Percentiles rank a stretch among this genome's conserved stretches.
Conservation (phyloP, 1,284 basidiomycete genomes). For the Leccinum ponderosum region DNA sequence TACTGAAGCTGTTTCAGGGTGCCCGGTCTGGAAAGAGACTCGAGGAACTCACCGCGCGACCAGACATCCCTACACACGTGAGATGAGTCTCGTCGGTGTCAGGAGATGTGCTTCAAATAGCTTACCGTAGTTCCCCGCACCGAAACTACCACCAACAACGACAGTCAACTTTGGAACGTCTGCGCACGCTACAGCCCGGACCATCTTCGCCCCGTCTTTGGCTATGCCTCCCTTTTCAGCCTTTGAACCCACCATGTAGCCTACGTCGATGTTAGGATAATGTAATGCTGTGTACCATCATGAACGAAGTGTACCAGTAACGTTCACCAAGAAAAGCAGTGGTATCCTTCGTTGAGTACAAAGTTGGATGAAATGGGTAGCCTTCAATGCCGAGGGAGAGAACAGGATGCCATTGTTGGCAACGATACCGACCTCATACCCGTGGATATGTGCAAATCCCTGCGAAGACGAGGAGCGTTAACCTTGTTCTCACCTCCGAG, state of each 20-base stretch:
- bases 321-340: slow-evolving; percentile 91
- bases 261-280: slow-evolving; percentile 34
- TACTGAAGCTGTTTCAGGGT: slow-evolving; percentile 51
- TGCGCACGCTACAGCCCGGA: slow-evolving; percentile 92
- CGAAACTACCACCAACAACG: slow-evolving; percentile 93
- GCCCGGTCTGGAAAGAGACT: slow-evolving; percentile 5
- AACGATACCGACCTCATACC: slow-evolving; percentile 86
- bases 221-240: slow-evolving; percentile 95
- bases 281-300: background rate
- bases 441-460: slow-evolving; percentile 92
- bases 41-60: slow-evolving; percentile 66
- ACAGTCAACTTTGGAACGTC: slow-evolving; percentile 95
- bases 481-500: background rate
- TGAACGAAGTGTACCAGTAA: slow-evolving; percentile 56
- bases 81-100: slow-evolving; percentile 15
- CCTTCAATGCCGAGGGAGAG: slow-evolving; percentile 91
- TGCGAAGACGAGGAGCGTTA: slow-evolving; percentile 31
- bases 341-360: slow-evolving; percentile 92
- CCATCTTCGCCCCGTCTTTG: slow-evolving; percentile 98
- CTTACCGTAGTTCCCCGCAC: slow-evolving; percentile 90
- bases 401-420: slow-evolving; percentile 96
- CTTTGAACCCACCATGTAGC: slow-evolving; percentile 95
- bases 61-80: slow-evolving; percentile 71
- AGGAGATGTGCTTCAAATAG: slow-evolving; percentile 1
- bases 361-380: slow-evolving; percentile 93